Base-by-base conservation (phyloP, 495 filamentous ascomycete species). In the Amorphotheca resinae region DNA sequence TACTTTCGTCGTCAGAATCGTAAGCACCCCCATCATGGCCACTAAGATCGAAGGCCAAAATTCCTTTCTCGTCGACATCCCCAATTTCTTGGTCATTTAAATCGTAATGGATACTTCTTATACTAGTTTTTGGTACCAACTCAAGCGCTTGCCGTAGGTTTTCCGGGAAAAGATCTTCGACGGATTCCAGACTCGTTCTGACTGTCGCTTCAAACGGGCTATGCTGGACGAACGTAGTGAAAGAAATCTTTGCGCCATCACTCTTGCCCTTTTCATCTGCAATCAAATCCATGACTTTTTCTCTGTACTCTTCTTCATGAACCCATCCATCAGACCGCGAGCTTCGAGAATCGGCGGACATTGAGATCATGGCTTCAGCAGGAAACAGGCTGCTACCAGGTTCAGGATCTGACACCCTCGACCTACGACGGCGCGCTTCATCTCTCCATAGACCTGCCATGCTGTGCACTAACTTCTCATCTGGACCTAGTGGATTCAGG, bases 381-480 rank as follows among this genome's bases (percentile, higher is more conserved):
- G 78, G 74, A 55, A 93, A 93, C 0, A 84, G 82, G 50, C 73
- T 85, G 49, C 74, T 81, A 30, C 67, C 73, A 4, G 78, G 71
- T 43, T 76, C 67, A 2, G 57, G 50, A 18, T 80, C 62, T 11
- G 76, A 74, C 69, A 87, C 76, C 30, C 66, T 69, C 46, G 68
- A 70, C 54, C 83, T 87, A 25, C 88, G 76, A 36, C 91, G 74
- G 32, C 72, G 74, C 1, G 79, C 85, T 59, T 98, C 91, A 55
- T 95, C 87, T 59, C 77, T 77, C 91, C 91, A 98, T 14, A 98
- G 59, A 3, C 84, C 85, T 43, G 84, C 88, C 80, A 98, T 85
- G 49, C 93, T 96, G 55, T 82, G 86, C 31, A 95, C 88, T 3
- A 86, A 63, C 53, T 87, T 91, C 55, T 87, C 66, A 48, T 86